A percentile compares a stretch with the other conserved stretches of the same genome.
These are phyloP conservation scores for Wickerhamiella brachini DNA, from an alignment of 805 yeast genomes.

Conservation along the genomic window DNA sequence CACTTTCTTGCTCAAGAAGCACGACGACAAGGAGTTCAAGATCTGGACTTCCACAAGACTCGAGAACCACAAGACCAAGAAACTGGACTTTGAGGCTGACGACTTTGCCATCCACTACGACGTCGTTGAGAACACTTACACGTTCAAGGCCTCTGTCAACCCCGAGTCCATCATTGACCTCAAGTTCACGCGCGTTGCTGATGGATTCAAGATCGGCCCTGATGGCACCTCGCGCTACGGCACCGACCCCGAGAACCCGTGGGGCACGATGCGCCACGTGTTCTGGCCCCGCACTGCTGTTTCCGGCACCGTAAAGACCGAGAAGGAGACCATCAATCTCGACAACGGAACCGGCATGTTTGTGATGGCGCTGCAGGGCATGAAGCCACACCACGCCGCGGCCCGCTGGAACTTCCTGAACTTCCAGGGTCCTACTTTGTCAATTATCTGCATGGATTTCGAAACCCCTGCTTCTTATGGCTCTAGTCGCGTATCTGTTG, in stretches of 20 bases:
- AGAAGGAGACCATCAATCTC: constrained; percentile 26
- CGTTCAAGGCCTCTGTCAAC: constrained; percentile 47
- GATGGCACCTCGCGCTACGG: constrained; percentile 84
- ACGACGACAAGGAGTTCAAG: constrained; percentile 34
- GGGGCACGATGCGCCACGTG: constrained; percentile 94
- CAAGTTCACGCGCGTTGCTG: constrained; percentile 37
- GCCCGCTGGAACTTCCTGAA: constrained; percentile 89
- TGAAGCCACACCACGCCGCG: constrained; percentile 99
- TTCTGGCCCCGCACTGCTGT: constrained; percentile 89
- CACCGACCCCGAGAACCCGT: constrained; percentile 66
- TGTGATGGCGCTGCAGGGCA: constrained; percentile 94
- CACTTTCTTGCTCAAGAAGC: constrained; percentile 65
- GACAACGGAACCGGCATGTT: constrained; percentile 46
- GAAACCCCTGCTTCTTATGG: constrained; percentile 88
- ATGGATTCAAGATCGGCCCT: constrained; percentile 80
- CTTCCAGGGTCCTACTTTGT: constrained; percentile 61
- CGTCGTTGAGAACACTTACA: constrained; percentile 38
- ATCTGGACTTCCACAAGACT: constrained; percentile 89
- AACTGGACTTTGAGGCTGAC: constrained; percentile 63
- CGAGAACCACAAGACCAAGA: constrained; percentile 48
- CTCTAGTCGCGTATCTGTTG: constrained; percentile 64
- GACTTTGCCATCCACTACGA: constrained; percentile 48
- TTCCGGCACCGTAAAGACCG: constrained; percentile 46
- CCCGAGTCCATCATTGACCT: constrained; percentile 61
- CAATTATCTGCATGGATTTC: constrained; percentile 87